Evolutionary conservation across 139 green algal species (phyloP).

Genomic region (Micractinium sp.): DNA sequence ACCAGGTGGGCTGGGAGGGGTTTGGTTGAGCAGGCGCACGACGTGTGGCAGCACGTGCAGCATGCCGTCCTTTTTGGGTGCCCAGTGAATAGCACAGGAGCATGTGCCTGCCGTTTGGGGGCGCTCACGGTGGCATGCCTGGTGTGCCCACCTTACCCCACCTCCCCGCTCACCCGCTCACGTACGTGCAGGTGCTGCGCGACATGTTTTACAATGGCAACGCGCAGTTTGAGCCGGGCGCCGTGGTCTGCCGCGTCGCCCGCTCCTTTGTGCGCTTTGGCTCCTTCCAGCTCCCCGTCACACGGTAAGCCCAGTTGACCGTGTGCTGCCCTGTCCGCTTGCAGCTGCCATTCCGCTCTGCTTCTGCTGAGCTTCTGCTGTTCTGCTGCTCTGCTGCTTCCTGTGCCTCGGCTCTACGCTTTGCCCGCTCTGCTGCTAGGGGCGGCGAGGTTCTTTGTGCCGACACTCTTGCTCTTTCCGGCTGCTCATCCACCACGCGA

Average conservation of each 20-base stretch:
- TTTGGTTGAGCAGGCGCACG: background rate
- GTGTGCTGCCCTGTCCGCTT: background rate
- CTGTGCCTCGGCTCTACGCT: too few species aligned
- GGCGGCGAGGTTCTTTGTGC: background rate
- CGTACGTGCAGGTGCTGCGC: slow-evolving; percentile 14
- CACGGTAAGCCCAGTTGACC: background rate
- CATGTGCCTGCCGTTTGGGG: too few species aligned
- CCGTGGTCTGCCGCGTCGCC: slow-evolving; percentile 85
- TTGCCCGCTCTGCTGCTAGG: background rate
- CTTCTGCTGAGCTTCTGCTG: background rate
- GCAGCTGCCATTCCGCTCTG: background rate
- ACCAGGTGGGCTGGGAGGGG: slow-evolving; percentile 65
- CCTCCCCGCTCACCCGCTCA: too few species aligned
- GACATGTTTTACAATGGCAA: slow-evolving; percentile 63
- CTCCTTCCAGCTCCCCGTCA: slow-evolving; percentile 89
- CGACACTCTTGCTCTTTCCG: background rate
- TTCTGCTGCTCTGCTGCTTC: background rate
- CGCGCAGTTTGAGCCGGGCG: slow-evolving; percentile 69
- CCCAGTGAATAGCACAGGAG: too few species aligned
- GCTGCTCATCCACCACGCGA: too few species aligned
- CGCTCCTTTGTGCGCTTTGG: slow-evolving; percentile 92
- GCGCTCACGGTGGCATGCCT: too few species aligned
- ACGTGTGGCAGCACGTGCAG: background rate
- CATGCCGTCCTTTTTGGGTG: too few species aligned
- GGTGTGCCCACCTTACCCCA: too few species aligned